Percentiles rank a stretch among this genome's conserved stretches.
Conservation (phyloP, 495 filamentous ascomycete genomes). For the Peziza echinospora region DNA sequence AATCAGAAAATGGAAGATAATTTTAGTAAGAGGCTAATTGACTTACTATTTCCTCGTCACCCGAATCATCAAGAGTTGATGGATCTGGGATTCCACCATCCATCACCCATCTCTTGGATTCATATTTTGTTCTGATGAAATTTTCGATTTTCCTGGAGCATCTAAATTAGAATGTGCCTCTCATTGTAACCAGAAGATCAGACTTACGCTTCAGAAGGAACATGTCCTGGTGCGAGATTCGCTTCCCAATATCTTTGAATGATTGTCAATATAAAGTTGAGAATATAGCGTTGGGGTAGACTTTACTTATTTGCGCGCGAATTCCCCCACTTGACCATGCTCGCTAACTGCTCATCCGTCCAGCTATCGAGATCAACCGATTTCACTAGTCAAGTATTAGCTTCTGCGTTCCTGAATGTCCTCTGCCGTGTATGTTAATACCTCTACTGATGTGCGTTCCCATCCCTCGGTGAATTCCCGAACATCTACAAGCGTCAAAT, state of each 20-base stretch:
- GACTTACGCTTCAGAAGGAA: conserved; percentile 75
- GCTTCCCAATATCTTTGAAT: conserved; percentile 72
- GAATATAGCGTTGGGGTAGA: not conserved
- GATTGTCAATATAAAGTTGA: not conserved
- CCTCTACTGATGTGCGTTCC: conserved; percentile 84
- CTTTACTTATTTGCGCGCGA: conserved; percentile 72
- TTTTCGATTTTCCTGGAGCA: conserved; percentile 74
- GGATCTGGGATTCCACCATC: conserved; percentile 88
- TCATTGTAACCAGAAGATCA: not conserved
- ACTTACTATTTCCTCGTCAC: conserved; percentile 53
- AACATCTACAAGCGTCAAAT: conserved; percentile 34
- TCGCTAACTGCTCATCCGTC: conserved; percentile 94
- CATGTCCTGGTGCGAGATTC: conserved; percentile 72
- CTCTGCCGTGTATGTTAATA: conserved; percentile 1
- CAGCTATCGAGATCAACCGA: conserved; percentile 93
- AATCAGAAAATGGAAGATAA: too few species aligned
- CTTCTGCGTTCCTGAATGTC: conserved; percentile 1
- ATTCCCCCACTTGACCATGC: conserved; percentile 86
- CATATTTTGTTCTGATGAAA: conserved; percentile 96
- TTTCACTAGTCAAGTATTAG: conserved; percentile 36
- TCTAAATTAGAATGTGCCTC: conserved; percentile 1
- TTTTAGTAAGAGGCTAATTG: not conserved
- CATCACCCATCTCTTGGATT: conserved; percentile 96
- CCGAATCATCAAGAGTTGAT: conserved; percentile 56
- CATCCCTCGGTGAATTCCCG: conserved; percentile 94